phyloP scores from a whole-genome alignment of 306 rosid genomes.

The Lithocarpus polystachyus region DNA sequence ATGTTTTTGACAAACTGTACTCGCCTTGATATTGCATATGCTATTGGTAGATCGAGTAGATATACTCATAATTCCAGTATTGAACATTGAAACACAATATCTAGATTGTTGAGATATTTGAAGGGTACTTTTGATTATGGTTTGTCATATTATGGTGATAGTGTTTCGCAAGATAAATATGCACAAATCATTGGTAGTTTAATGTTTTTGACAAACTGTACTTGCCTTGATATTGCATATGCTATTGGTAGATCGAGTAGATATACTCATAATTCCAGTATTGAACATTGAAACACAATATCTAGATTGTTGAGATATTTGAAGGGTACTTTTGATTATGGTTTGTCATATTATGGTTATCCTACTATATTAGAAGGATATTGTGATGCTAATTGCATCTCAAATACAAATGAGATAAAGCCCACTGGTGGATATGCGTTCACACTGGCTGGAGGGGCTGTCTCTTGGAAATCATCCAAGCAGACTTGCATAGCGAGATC shows the following conservation, averaged over 20 bases:
- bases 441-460: not conserved
- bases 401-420: not conserved
- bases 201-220: not conserved
- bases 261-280: not conserved
- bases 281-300: not conserved
- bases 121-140: not conserved
- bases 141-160: not conserved
- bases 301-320: not conserved
- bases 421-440: not conserved
- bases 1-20: not conserved
- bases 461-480: not conserved
- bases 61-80: not conserved
- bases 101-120: not conserved
- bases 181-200: not conserved
- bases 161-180: not conserved
- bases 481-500: not conserved
- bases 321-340: not conserved
- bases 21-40: not conserved
- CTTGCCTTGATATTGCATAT: not conserved
- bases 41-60: not conserved
- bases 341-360: not conserved
- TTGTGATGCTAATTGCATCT: not conserved
- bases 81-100: not conserved
- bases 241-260: not conserved
- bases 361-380: not conserved